phyloP scores from a whole-genome alignment of 2,329 filamentous ascomycete genomes.

The Phaeosphaeria sp. region DNA sequence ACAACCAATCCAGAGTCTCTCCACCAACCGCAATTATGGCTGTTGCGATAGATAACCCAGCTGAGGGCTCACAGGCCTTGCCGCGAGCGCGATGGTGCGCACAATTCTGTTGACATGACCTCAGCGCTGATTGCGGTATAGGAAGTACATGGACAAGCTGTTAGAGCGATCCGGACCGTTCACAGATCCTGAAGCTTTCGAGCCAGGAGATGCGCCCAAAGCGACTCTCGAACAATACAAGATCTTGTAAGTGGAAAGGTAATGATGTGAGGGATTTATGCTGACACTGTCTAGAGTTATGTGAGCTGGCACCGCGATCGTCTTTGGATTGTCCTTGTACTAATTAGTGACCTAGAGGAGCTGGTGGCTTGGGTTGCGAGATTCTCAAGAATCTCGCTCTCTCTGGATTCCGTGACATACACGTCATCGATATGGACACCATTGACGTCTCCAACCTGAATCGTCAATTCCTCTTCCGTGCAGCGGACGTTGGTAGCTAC shows the following conservation, averaged over 20 bases:
- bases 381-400: slow-evolving; percentile 95
- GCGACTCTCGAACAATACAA: slow-evolving; percentile 44
- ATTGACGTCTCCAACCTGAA: slow-evolving; percentile 99
- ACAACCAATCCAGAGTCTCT: slow-evolving; percentile 8
- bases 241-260: slow-evolving; percentile 66
- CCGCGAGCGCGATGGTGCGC: slow-evolving; percentile 55
- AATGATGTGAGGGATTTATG: not conserved
- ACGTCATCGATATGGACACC: slow-evolving; percentile 99
- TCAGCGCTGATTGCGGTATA: slow-evolving; percentile 49
- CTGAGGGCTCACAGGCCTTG: slow-evolving; percentile 17
- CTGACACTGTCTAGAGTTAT: slow-evolving; percentile 45
- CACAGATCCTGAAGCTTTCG: slow-evolving; percentile 66
- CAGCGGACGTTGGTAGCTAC: slow-evolving; percentile 87
- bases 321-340: not conserved
- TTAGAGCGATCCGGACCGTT: slow-evolving; percentile 80
- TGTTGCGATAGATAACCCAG: slow-evolving; percentile 11
- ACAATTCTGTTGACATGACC: not conserved
- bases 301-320: slow-evolving; percentile 31
- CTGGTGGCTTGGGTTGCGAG: slow-evolving; percentile 93
- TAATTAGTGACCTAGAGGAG: slow-evolving; percentile 72
- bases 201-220: slow-evolving; percentile 60
- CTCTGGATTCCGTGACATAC: slow-evolving; percentile 94
- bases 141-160: slow-evolving; percentile 85
- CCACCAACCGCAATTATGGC: slow-evolving; percentile 1
- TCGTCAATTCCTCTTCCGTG: slow-evolving; percentile 93